Evolutionary conservation across 1,139 yeast species (phyloP).

Genomic region (Pichia terricola): DNA sequence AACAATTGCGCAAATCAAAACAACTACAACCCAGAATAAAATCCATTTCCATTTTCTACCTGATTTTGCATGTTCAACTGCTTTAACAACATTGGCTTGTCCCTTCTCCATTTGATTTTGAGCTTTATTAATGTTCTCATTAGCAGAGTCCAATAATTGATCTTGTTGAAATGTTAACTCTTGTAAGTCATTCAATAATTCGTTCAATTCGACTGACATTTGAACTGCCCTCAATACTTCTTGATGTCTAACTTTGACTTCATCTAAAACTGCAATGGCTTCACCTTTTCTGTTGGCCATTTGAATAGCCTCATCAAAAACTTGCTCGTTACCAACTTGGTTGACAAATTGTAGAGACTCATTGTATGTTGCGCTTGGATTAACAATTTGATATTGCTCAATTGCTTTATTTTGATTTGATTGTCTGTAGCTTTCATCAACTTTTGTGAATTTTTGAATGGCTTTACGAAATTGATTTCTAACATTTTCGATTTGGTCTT

Average conservation of each 20-base stretch:
- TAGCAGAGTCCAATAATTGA: conserved; percentile 74
- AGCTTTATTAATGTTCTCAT: conserved; percentile 72
- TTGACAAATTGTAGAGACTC: conserved; percentile 62
- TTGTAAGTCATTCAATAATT: conserved; percentile 93
- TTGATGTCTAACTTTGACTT: conserved; percentile 93
- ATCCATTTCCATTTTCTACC: conserved; percentile 90
- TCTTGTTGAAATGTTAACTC: conserved; percentile 94
- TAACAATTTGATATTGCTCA: conserved; percentile 86
- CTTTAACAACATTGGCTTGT: conserved; percentile 87
- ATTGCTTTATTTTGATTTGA: conserved; percentile 82
- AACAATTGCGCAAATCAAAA: conserved; percentile 56
- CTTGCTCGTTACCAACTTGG: conserved; percentile 78
- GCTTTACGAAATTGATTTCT: conserved; percentile 78
- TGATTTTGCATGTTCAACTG: conserved; percentile 78
- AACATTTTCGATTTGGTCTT: conserved; percentile 83
- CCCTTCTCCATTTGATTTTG: conserved; percentile 91
- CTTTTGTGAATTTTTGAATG: conserved; percentile 77
- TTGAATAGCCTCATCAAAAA: conserved; percentile 87
- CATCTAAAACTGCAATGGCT: conserved; percentile 90
- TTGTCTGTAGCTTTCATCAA: conserved; percentile 81
- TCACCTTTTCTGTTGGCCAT: conserved; percentile 87
- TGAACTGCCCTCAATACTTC: conserved; percentile 92
- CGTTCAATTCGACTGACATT: conserved; percentile 92
- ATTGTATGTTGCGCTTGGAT: conserved; percentile 84
- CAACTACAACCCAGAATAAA: conserved; percentile 60